Percentiles rank a stretch among this genome's conserved stretches.
phyloP scores from a whole-genome alignment of 495 filamentous ascomycete genomes.

The Penicillium dipodomyicola region DNA sequence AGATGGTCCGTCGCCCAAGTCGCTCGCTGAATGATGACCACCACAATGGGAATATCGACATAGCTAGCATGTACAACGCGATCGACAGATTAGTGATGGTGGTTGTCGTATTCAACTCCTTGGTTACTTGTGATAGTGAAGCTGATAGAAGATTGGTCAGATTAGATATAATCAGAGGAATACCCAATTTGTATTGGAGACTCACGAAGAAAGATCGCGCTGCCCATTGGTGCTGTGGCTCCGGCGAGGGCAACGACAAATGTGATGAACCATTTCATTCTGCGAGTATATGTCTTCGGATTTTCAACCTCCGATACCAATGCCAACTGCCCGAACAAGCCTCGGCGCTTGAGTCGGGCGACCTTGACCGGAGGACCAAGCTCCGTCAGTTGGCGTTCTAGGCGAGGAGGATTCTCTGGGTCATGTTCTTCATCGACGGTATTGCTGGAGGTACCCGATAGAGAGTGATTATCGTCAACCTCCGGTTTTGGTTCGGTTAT shows the following conservation, averaged over 20 bases:
- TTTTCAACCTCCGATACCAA: constrained; percentile 80
- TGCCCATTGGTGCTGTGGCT: constrained; percentile 78
- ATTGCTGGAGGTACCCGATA: constrained; percentile 18
- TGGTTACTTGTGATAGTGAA: constrained; percentile 65
- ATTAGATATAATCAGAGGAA: constrained; percentile 1
- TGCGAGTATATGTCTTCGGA: constrained; percentile 67
- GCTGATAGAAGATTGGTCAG: constrained; percentile 43
- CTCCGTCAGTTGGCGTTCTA: constrained; percentile 24
- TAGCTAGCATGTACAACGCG: constrained; percentile 83
- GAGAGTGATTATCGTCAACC: constrained; percentile 13
- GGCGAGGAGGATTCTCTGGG: constrained; percentile 13
- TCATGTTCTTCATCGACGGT: constrained; percentile 16
- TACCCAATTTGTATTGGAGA: constrained; percentile 8
- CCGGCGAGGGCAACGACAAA: constrained; percentile 73
- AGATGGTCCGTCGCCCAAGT: constrained; percentile 79
- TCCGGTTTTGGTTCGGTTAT: constrained; percentile 1
- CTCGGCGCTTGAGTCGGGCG: constrained; percentile 66
- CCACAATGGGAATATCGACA: constrained; percentile 92
- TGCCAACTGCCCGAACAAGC: constrained; percentile 68
- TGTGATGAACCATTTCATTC: constrained; percentile 84
- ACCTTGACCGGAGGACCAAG: constrained; percentile 44
- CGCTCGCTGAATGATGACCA: constrained; percentile 91
- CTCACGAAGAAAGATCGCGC: constrained; percentile 80
- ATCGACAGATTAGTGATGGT: constrained; percentile 80
- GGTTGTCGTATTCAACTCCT: constrained; percentile 61